These are phyloP conservation scores for Thalassiosira allenii DNA, from an alignment of 352 stramenopile species.

Conservation along the genomic window DNA sequence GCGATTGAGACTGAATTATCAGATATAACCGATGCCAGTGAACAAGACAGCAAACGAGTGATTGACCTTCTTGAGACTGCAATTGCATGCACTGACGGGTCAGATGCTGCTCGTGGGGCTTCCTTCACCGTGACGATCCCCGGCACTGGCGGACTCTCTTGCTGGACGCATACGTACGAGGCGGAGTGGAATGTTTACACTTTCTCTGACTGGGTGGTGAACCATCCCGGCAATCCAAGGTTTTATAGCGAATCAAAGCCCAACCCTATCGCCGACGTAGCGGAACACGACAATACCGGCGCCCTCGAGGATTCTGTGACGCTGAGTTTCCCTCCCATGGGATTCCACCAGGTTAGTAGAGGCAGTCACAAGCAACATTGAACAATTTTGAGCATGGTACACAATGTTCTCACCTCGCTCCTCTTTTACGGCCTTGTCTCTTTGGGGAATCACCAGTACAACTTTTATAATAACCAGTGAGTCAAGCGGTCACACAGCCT, in stretches of 20 bases:
- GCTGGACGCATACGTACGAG: conserved; percentile 52
- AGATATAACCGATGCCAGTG: not conserved
- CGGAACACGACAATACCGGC: conserved; percentile 41
- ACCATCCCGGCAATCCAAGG: conserved; percentile 39
- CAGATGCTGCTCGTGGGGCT: conserved; percentile 25
- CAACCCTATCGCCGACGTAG: conserved; percentile 44
- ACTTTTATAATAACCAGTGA: conserved; percentile 53
- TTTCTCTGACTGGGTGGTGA: conserved; percentile 43
- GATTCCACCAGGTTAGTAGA: no score
- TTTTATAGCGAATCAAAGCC: conserved; percentile 34
- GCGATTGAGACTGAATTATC: conserved; percentile 19
- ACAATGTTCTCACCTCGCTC: no score
- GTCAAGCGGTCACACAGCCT: no score
- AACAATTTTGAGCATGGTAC: no score
- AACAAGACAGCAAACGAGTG: conserved; percentile 30
- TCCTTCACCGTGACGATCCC: conserved; percentile 53
- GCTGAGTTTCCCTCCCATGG: conserved; percentile 35
- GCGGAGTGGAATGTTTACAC: conserved; percentile 49
- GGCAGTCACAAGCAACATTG: no score
- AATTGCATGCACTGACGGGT: conserved; percentile 24
- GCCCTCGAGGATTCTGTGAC: conserved; percentile 50
- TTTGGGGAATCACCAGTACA: conserved; percentile 40
- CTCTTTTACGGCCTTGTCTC: no score
- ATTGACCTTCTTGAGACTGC: conserved; percentile 39
- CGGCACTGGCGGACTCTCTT: conserved; percentile 11